phyloP scores from a whole-genome alignment of 2,329 filamentous ascomycete genomes.

The Blastomyces parvus region DNA sequence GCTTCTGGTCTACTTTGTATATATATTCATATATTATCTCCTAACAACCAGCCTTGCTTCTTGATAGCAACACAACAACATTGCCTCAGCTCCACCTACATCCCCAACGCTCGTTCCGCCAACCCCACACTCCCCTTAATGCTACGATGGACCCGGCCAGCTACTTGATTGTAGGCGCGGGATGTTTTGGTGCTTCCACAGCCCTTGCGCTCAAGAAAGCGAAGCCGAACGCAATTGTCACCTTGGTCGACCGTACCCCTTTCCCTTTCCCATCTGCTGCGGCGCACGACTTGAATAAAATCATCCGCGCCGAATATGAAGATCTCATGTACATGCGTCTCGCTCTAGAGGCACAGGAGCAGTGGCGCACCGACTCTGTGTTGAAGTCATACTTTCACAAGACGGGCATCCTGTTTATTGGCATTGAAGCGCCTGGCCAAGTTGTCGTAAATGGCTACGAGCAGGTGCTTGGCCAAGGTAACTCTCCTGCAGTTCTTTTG shows the following conservation, averaged over 20 bases:
- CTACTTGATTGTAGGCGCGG: conserved; percentile 41
- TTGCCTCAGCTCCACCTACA: not conserved
- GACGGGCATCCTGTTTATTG: conserved; percentile 40
- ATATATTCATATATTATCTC: not conserved
- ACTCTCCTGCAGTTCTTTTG: conserved; percentile 36
- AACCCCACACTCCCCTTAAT: not conserved
- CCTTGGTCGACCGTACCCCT: conserved; percentile 9
- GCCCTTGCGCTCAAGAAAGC: conserved; percentile 10
- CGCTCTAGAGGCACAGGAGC: conserved; percentile 9
- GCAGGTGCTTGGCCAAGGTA: conserved; percentile 35
- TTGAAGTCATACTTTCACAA: conserved; percentile 39
- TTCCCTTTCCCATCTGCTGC: conserved; percentile 9
- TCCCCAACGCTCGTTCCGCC: not conserved
- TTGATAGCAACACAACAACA: not conserved
- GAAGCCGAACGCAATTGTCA: conserved; percentile 7
- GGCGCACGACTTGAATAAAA: conserved; percentile 12
- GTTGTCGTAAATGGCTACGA: conserved; percentile 41
- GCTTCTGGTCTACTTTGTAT: not conserved
- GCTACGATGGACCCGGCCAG: not conserved
- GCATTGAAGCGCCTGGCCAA: conserved; percentile 33
- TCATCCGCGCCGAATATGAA: conserved; percentile 11
- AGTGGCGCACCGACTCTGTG: conserved; percentile 17
- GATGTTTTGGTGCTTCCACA: conserved; percentile 39
- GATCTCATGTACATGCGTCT: conserved; percentile 9
- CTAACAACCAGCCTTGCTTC: not conserved